phyloP scores from a whole-genome alignment of 495 filamentous ascomycete species.

The Hypoxylon lienhwacheense region DNA sequence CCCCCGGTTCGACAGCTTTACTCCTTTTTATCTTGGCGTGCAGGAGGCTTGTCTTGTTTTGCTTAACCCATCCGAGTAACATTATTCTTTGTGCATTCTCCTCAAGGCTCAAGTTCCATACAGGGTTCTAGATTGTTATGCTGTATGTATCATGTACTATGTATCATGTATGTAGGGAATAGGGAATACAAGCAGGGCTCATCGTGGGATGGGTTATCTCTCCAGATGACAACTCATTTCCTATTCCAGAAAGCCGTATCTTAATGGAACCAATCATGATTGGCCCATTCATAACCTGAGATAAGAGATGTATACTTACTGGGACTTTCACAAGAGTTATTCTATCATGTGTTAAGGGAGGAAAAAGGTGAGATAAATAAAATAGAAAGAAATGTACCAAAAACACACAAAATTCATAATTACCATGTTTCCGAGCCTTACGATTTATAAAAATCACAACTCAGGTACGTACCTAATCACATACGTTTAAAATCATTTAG shows the following conservation, averaged over 20 bases:
- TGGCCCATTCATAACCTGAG: slow-evolving; percentile 1
- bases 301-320: slow-evolving; percentile 8
- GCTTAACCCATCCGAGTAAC: not conserved
- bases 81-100: not conserved
- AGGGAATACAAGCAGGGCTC: no score
- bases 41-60: not conserved
- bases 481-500: no score
- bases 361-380: no score
- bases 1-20: not conserved
- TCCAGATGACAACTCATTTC: slow-evolving; percentile 18
- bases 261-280: slow-evolving; percentile 6
- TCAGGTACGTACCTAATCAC: no score
- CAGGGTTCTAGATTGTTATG: slow-evolving; percentile 8
- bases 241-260: slow-evolving; percentile 17
- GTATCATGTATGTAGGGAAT: not conserved
- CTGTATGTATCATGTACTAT: not conserved
- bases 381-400: no score
- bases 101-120: not conserved
- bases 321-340: no score
- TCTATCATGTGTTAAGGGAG: no score
- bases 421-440: no score
- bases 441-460: no score
- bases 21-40: not conserved
- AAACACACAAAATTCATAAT: no score
- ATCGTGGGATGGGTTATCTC: slow-evolving; percentile 1